A percentile compares a stretch with the other conserved stretches of the same genome.
Evolutionary conservation across 257 asterid genomes (phyloP).

Genomic region (Echites panduratus): DNA sequence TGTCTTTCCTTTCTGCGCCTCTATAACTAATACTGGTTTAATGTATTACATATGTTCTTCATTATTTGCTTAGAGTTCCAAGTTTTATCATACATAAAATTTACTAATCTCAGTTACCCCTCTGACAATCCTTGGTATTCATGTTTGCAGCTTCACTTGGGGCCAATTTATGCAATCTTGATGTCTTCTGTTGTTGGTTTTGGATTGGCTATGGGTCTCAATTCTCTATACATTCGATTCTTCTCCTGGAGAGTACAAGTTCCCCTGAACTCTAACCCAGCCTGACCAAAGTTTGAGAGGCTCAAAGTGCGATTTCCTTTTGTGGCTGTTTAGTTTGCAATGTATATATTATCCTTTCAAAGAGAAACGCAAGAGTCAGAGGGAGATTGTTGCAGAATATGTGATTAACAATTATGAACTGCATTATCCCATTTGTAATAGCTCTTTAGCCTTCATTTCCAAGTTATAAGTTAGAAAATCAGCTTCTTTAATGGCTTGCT

Average conservation of each 20-base stretch:
- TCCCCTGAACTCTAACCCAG: slow-evolving; percentile 32
- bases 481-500: background rate
- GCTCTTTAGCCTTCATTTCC: background rate
- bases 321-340: background rate
- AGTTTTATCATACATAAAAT: background rate
- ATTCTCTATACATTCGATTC: slow-evolving; percentile 38
- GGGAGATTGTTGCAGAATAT: background rate
- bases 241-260: slow-evolving; percentile 39
- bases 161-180: slow-evolving; percentile 58
- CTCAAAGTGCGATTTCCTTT: background rate
- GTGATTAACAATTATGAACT: background rate
- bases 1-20: too few relatives aligned
- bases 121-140: background rate
- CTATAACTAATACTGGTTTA: background rate
- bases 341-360: background rate
- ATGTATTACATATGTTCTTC: background rate
- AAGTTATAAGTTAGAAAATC: background rate
- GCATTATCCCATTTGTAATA: background rate
- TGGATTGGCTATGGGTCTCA: slow-evolving; percentile 46
- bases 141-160: slow-evolving; percentile 48
- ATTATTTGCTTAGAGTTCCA: background rate
- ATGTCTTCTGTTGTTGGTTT: slow-evolving; percentile 54
- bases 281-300: slow-evolving; percentile 22
- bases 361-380: background rate
- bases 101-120: background rate